Base-by-base conservation (phyloP, 768 basidiomycete genomes). In the Tricholoma matsutake region DNA sequence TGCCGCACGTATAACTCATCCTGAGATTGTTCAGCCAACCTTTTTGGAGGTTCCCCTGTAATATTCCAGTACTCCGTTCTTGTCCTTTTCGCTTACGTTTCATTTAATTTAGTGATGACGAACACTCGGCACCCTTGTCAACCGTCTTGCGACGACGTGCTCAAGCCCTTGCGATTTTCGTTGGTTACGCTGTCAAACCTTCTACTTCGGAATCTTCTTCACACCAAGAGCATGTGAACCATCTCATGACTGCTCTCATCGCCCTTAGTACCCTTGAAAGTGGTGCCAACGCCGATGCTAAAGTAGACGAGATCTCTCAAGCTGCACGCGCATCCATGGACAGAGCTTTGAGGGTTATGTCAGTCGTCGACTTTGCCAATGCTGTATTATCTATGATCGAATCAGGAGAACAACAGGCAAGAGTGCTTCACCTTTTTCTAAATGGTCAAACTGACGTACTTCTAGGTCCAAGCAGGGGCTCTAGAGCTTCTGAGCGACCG, bases 401-500 rank as follows among this genome's bases (percentile, higher is more conserved):
- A 29, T 85, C 82, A 4, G 76, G 79, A 1, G 81, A 89, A 43
- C 58, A 69, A 28, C 74, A 75, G 69, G 91, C 91, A 60, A 64
- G 83, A 67, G 3, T 18, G n/a, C 31, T 34, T 53, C 16, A 18
- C 57, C 28, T 10, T 29, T 45, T 31, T 54, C 39, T 14, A 25
- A 10, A 14, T 34, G 7, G 18, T 16, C 2, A 16, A 37, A 20
- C 56, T 66, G 9, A 67, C 60, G 39, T 52, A 54, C 10, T 60
- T 37, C 16, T 65, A 92, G 90, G 76, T 87, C 28, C 83, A 88
- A 71, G 66, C 74, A 8, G 89, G 86, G 58, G 90, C 89, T 9
- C 80, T 97, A 31, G 83, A 84, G 34, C 78, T 95, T 8, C 72
- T 97, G 13, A 78, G 82, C 3, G 83, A 86, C 41, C 85, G 92